Base-by-base conservation (phyloP, 345 rosid species). In the Eucalyptus cloeziana region DNA sequence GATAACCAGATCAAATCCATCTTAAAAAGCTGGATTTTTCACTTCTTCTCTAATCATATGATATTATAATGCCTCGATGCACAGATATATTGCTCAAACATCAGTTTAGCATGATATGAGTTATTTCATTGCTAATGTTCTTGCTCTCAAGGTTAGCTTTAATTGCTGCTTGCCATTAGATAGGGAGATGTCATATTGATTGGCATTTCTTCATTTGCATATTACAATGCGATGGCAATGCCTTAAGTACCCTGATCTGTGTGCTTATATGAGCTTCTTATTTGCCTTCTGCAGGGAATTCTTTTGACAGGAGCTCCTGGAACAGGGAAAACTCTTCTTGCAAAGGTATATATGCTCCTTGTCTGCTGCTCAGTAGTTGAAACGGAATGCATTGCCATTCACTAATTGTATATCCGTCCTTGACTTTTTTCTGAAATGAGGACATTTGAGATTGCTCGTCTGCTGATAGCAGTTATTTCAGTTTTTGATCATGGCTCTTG, bases 241-340 rank as follows among this genome's bases (percentile, higher is more conserved):
- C 83, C 47, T 40, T 76, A 10, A 5, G 25, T 11, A 3, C 30
- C 83, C 85, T 76, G 30, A 71, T 76, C 27, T 76, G 85, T 6
- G 30, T 40, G 40, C 47, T 76, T 76, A 47, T 51, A 79, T 86
- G 19, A 69, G 54, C 81, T 85, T 83, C 86, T 87, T 47, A 67
- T 71, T 87, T 87, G 67, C 90, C 90, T 58, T 87, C 87, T 92
- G 87, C 93, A 97, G 99, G 99, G 99, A 93, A 98, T 98, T 91
- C 97, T 98, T 89, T 94, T 98, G 91, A 98, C 99, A 13, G 99
- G 99, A 90, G 98, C 99, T 86, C 99, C 99, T 93, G 99, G 99
- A 91, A 98, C 99, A 69, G 99, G 99, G 90, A 98, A 97, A 93
- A 98, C 99, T 79, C 93, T 98, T 90, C 96, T 98, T 89, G 99